Percentiles rank a stretch among this genome's conserved stretches.
Evolutionary conservation across 208 protist genomes (phyloP).

Genomic region (Leishmania guyanensis): DNA sequence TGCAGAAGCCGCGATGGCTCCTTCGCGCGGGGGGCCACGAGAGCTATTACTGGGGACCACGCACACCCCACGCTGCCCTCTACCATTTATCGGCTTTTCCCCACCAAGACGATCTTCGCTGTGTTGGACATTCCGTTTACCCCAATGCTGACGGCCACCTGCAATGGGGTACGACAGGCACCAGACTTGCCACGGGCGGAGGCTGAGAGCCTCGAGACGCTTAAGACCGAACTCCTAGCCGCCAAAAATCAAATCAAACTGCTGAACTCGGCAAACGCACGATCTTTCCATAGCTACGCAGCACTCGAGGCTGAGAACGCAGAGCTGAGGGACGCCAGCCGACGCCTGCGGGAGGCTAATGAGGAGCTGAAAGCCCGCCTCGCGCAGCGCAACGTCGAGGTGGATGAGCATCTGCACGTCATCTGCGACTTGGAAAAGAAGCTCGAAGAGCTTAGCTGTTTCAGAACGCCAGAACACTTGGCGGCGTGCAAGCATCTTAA

Average conservation of each 20-base stretch:
- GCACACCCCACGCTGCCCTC: constrained; percentile 3
- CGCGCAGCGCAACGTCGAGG: constrained; percentile 33
- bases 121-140: constrained; percentile 6
- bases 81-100: constrained; percentile 21
- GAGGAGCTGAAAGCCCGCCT: constrained; percentile 39
- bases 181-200: background rate
- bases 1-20: background rate
- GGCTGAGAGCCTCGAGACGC: background rate
- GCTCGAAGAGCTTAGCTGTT: constrained; percentile 20
- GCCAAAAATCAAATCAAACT: constrained; percentile 71
- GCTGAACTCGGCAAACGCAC: constrained; percentile 51
- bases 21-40: background rate
- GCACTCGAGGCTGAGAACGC: constrained; percentile 56
- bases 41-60: background rate
- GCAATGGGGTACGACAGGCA: constrained; percentile 2
- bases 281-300: constrained; percentile 41
- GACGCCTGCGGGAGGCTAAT: constrained; percentile 35
- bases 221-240: constrained; percentile 36
- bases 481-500: background rate
- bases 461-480: background rate
- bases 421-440: constrained; percentile 49
- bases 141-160: background rate
- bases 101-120: constrained; percentile 19
- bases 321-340: constrained; percentile 35
- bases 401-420: constrained; percentile 47